Evolutionary conservation across 2,329 filamentous ascomycete species (phyloP).

Genomic region (Mycosphaerella sp.): DNA sequence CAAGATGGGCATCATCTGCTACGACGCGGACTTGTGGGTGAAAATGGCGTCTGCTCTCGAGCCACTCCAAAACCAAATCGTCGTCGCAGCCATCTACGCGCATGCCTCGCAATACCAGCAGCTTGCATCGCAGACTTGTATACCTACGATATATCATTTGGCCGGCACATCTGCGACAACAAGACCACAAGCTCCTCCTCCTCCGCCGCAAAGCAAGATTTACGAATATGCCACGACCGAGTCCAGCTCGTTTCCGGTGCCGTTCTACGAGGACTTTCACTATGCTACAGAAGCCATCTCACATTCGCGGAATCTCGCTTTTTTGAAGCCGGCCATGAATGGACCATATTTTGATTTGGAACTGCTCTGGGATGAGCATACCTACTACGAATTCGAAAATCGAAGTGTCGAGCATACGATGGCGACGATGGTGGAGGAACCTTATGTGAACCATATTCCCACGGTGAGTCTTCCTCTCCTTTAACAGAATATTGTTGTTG

Average conservation of each 20-base stretch:
- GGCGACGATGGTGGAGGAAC: constrained; percentile 74
- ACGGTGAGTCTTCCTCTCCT: constrained; percentile 38
- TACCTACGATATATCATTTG: constrained; percentile 27
- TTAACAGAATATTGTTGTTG: too few relatives aligned
- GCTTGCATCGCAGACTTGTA: constrained; percentile 16
- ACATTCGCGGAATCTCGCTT: constrained; percentile 60
- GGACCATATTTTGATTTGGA: constrained; percentile 71
- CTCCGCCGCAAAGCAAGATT: constrained; percentile 19
- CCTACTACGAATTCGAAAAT: constrained; percentile 62
- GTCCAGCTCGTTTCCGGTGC: constrained; percentile 44
- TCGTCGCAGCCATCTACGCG: constrained; percentile 34
- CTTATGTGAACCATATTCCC: constrained; percentile 72
- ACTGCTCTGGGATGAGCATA: constrained; percentile 73
- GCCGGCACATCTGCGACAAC: constrained; percentile 23
- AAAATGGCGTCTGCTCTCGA: constrained; percentile 27
- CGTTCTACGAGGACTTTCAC: constrained; percentile 48
- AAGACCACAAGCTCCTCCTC: constrained; percentile 6
- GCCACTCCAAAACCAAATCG: constrained; percentile 24
- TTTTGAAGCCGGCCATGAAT: constrained; percentile 56
- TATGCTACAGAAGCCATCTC: constrained; percentile 53
- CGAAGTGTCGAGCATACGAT: constrained; percentile 66
- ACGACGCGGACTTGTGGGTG: constrained; percentile 15
- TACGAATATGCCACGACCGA: constrained; percentile 45
- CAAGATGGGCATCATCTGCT: constrained; percentile 37
- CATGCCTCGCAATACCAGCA: constrained; percentile 18